Conservation (phyloP, 495 filamentous ascomycete genomes). For the Hamigera avellanea region DNA sequence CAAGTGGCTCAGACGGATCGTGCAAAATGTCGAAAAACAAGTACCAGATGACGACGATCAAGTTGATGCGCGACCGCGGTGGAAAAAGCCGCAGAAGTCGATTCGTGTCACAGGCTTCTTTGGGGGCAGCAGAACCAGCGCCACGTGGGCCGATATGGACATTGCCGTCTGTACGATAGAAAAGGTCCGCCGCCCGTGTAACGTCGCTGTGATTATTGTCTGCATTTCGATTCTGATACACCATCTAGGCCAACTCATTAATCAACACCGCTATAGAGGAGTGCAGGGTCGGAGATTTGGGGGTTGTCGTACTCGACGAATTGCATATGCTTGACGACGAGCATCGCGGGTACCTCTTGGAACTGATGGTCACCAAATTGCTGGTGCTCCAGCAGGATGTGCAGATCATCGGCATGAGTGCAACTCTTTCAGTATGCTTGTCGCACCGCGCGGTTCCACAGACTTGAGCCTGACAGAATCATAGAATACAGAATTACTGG, state of each 20-base stretch:
- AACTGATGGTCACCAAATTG: conserved; percentile 71
- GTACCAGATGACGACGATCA: conserved; percentile 17
- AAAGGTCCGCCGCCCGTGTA: conserved; percentile 43
- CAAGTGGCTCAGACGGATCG: conserved; percentile 60
- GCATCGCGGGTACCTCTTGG: conserved; percentile 67
- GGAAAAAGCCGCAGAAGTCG: conserved; percentile 22
- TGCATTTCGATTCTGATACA: conserved; percentile 1
- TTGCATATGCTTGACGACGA: conserved; percentile 76
- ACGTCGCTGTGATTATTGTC: background rate
- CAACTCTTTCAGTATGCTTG: conserved; percentile 55
- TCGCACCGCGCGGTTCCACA: background rate
- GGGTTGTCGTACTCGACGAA: conserved; percentile 65
- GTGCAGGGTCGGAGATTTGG: conserved; percentile 50
- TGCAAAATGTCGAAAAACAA: conserved; percentile 47
- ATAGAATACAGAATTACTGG: conserved; percentile 57
- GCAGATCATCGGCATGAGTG: conserved; percentile 77
- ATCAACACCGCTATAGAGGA: conserved; percentile 68
- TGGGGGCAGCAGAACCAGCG: conserved; percentile 54
- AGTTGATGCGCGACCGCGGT: conserved; percentile 14
- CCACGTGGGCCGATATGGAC: conserved; percentile 65
- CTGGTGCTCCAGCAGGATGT: conserved; percentile 55
- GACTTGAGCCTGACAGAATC: conserved; percentile 7
- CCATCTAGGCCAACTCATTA: conserved; percentile 58
- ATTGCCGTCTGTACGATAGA: conserved; percentile 77
- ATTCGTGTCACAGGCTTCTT: conserved; percentile 64